phyloP scores from a whole-genome alignment of 2,329 filamentous ascomycete genomes.

The Phialocephala subalpina region DNA sequence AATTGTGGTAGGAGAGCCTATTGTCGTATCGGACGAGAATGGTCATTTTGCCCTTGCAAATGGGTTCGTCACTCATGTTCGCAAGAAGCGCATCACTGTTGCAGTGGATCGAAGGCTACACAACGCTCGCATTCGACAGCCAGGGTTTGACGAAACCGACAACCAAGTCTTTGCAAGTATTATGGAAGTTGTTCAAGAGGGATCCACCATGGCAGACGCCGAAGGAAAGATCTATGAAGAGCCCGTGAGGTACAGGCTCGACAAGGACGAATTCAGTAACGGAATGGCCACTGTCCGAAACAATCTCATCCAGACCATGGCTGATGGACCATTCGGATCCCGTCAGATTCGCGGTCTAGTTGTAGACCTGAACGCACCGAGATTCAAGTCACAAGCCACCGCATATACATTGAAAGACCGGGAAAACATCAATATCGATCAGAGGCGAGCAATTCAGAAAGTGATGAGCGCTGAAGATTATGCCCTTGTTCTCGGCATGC shows the following conservation, averaged over 20 bases:
- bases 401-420: conserved; percentile 69
- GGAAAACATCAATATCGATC: conserved; percentile 83
- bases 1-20: conserved; percentile 84
- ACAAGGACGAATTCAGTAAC: conserved; percentile 98
- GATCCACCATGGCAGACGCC: conserved; percentile 58
- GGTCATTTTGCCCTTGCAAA: conserved; percentile 96
- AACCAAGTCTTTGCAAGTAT: conserved; percentile 93
- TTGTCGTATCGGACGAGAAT: conserved; percentile 95
- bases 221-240: conserved; percentile 59
- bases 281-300: conserved; percentile 96
- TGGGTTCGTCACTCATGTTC: conserved; percentile 84
- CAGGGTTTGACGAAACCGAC: conserved; percentile 75
- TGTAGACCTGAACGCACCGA: conserved; percentile 77
- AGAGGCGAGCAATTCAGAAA: conserved; percentile 86
- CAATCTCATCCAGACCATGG: conserved; percentile 93
- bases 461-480: conserved; percentile 97
- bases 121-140: conserved; percentile 78
- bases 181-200: conserved; percentile 79
- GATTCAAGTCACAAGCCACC: conserved; percentile 73
- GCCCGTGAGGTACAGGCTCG: conserved; percentile 79
- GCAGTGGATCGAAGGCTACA: conserved; percentile 91
- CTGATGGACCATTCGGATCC: conserved; percentile 75
- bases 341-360: conserved; percentile 80
- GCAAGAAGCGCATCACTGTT: conserved; percentile 80
- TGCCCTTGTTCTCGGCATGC: conserved; percentile 97